phyloP scores from a whole-genome alignment of 2,329 filamentous ascomycete species.

The Paraphoma chrysanthemicola region DNA sequence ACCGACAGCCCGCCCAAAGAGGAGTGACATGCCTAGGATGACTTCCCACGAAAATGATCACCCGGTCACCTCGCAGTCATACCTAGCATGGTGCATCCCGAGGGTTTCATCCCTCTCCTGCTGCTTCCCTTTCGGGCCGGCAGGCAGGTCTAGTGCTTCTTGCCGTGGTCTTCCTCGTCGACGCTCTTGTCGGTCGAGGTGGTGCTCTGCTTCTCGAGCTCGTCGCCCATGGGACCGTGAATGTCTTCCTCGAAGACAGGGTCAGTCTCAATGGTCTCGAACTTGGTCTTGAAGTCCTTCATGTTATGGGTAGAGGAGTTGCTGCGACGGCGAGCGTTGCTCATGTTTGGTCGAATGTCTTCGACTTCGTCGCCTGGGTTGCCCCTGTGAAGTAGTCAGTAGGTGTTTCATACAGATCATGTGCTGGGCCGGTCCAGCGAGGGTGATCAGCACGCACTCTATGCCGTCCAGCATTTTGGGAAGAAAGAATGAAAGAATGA shows the following conservation, averaged over 20 bases:
- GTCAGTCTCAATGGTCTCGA: slow-evolving; percentile 87
- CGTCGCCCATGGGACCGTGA: slow-evolving; percentile 70
- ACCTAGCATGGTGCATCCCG: slow-evolving; percentile 14
- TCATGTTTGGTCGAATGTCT: slow-evolving; percentile 82
- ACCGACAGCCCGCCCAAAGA: background rate
- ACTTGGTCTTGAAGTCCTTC: slow-evolving; percentile 92
- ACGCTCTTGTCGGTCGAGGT: slow-evolving; percentile 62
- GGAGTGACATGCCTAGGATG: slow-evolving; percentile 4
- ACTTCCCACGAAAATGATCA: background rate
- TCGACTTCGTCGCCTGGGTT: slow-evolving; percentile 81
- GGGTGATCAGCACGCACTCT: too few species aligned
- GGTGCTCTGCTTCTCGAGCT: slow-evolving; percentile 62
- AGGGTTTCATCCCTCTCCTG: slow-evolving; percentile 5
- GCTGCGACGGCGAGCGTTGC: slow-evolving; percentile 87
- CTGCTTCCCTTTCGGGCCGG: slow-evolving; percentile 17
- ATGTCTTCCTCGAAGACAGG: slow-evolving; percentile 90
- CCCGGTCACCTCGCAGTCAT: slow-evolving; percentile 30
- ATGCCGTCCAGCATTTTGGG: background rate
- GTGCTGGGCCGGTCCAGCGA: background rate
- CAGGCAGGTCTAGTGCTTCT: slow-evolving; percentile 49
- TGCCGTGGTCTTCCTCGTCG: slow-evolving; percentile 60
- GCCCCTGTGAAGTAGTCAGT: slow-evolving; percentile 68
- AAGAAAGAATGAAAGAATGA: slow-evolving; percentile 1
- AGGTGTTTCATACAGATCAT: background rate
- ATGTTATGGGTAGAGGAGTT: slow-evolving; percentile 82